Evolutionary conservation across 106 monocot genomes (phyloP).

Genomic region (Gastrodia elata): DNA sequence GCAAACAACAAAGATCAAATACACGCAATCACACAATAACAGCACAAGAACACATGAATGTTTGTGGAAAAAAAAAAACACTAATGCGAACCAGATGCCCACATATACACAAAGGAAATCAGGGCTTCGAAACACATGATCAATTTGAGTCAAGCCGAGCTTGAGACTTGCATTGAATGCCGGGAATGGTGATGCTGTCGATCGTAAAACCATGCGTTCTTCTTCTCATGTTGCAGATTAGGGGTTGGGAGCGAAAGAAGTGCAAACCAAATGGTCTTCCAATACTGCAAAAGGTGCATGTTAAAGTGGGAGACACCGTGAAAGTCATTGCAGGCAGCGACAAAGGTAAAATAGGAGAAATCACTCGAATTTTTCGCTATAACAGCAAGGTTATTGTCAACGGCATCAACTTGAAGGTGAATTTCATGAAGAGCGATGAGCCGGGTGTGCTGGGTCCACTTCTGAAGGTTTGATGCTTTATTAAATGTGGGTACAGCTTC

Average conservation of each 20-base stretch:
- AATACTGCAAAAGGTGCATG: slow-evolving; percentile 91
- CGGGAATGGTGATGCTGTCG: not conserved
- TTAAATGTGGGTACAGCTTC: too few species aligned
- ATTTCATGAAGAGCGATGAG: slow-evolving; percentile 89
- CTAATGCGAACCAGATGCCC: too few species aligned
- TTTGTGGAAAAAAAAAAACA: too few species aligned
- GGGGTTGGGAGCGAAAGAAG: slow-evolving; percentile 85
- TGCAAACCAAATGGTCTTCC: slow-evolving; percentile 96
- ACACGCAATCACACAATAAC: too few species aligned
- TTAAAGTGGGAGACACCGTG: slow-evolving; percentile 89
- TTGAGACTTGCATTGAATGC: too few species aligned
- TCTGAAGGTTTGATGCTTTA: slow-evolving; percentile 42
- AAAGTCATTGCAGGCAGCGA: slow-evolving; percentile 78
- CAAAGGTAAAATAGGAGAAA: slow-evolving; percentile 87
- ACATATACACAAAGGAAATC: too few species aligned
- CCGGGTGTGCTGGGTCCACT: slow-evolving; percentile 83
- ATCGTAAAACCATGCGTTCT: not conserved
- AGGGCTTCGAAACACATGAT: too few species aligned
- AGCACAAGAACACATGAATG: too few species aligned
- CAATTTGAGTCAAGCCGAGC: too few species aligned
- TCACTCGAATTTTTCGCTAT: slow-evolving; percentile 48
- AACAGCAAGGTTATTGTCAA: slow-evolving; percentile 86
- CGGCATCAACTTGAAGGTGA: slow-evolving; percentile 86
- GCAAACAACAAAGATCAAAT: too few species aligned
- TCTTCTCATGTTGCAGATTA: slow-evolving; percentile 45